Evolutionary conservation across 2,329 filamentous ascomycete genomes (phyloP), one percentile per base, ranked within the genome.

Genomic region (Aspergillus sp.): DNA sequence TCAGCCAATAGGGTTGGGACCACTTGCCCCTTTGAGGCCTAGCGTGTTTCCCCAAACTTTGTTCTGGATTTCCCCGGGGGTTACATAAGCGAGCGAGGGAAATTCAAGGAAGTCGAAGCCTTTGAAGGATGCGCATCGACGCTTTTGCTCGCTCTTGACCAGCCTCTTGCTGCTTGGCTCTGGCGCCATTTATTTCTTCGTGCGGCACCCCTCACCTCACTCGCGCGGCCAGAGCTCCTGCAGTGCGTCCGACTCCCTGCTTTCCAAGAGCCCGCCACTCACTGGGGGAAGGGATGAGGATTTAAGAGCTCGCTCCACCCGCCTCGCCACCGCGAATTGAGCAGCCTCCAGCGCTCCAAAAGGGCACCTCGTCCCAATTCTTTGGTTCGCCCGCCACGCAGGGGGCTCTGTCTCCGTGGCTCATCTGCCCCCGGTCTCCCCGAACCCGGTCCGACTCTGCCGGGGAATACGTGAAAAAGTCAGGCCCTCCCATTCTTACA

Each of bases 81-180:
- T 50, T 30, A 50, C 48, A 48, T 50, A 50, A 50, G 47, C 47
- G 13, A n/a, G 23, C 46, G 5, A 48, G 13, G 5, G 5, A 31
- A 30, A 50, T 11, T 13, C 9, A 9, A 19, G 22, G 15, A 17
- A 22, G 45, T 19, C 30, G 48, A 31, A 34, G 48, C 28, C 13
- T 23, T 13, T 47, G 23, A 25, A 50, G 15, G 17, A n/a, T 25
- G 46, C 23, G 13, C n/a, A 8, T 43, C 38, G 13, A 25, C 6
- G 23, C 48, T 34, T 25, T 30, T 50, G 25, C 48, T 50, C 48
- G 48, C 48, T 50, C 48, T 50, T 50, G 48, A 50, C 48, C 48
- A n/a, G 48, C 48, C 25, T 2, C 1, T 50, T 7, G 17, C 25
- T 28, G 23, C 23, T 28, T 17, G 47, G 19, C 47, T 25, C 8